Evolutionary conservation across 1,284 basidiomycete species (phyloP).

Genomic region (Heterobasidion parviporum): DNA sequence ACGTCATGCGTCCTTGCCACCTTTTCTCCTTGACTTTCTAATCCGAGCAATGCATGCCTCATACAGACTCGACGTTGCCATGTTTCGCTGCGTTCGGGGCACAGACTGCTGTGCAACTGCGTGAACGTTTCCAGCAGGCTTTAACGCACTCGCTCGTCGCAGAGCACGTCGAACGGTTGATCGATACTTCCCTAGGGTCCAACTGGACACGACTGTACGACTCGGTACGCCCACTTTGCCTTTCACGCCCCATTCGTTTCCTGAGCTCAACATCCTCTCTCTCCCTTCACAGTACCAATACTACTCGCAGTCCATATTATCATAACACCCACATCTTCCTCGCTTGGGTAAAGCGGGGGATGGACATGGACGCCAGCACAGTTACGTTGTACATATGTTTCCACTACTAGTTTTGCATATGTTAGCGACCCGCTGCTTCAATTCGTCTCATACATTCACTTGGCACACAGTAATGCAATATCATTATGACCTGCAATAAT

Average conservation of each 20-base stretch:
- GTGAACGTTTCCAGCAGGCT: conserved; percentile 91
- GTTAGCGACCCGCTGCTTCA: no score
- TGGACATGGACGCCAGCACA: no score
- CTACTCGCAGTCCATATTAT: conserved; percentile 78
- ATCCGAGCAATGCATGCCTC: background rate
- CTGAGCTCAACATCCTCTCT: background rate
- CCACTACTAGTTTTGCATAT: no score
- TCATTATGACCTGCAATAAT: conserved; percentile 3
- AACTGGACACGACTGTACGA: conserved; percentile 91
- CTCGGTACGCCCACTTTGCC: conserved; percentile 46
- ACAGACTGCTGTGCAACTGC: conserved; percentile 79
- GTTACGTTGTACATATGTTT: no score
- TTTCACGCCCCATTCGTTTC: conserved; percentile 3
- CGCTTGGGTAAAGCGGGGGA: background rate
- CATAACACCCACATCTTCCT: background rate
- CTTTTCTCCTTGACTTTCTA: background rate
- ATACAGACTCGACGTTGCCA: conserved; percentile 80
- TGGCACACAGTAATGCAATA: background rate
- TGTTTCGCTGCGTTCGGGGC: conserved; percentile 91
- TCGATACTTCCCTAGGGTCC: conserved; percentile 84
- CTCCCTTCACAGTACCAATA: conserved; percentile 55
- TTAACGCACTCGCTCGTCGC: conserved; percentile 84
- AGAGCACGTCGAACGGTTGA: conserved; percentile 82
- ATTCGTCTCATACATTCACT: background rate
- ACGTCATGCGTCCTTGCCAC: conserved; percentile 3